phyloP scores from a whole-genome alignment of 805 yeast genomes.

The Candida silvatica region DNA sequence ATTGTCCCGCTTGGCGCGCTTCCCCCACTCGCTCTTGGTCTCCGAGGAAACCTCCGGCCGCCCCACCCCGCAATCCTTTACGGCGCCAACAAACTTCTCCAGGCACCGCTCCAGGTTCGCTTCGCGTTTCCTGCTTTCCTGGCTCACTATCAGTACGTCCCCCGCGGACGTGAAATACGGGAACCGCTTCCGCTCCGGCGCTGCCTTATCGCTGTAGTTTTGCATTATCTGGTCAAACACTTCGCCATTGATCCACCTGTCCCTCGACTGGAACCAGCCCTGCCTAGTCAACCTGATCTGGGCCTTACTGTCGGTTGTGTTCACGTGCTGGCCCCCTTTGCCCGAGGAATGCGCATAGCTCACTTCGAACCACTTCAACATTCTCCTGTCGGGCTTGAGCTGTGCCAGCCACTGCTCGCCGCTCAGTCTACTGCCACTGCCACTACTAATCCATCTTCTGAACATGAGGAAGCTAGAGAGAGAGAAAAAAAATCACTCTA shows the following conservation, averaged over 20 bases:
- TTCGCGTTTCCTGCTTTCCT: constrained; percentile 31
- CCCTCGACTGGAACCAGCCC: constrained; percentile 31
- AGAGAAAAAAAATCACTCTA: too few relatives aligned
- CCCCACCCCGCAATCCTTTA: constrained; percentile 29
- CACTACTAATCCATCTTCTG: too few relatives aligned
- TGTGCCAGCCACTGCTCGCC: too few relatives aligned
- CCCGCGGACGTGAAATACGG: constrained; percentile 21
- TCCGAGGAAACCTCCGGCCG: constrained; percentile 31
- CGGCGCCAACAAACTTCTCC: constrained; percentile 32
- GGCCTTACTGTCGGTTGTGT: constrained; percentile 45
- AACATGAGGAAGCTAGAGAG: too few relatives aligned
- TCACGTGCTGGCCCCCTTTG: constrained; percentile 57
- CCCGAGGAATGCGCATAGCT: constrained; percentile 45
- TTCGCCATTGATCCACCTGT: constrained; percentile 33
- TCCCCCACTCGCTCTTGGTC: constrained; percentile 35
- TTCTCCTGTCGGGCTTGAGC: constrained; percentile 1
- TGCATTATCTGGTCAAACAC: constrained; percentile 25
- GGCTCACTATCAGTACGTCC: constrained; percentile 17
- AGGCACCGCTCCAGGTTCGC: constrained; percentile 38
- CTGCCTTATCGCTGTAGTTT: constrained; percentile 11
- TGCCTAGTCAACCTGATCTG: constrained; percentile 21
- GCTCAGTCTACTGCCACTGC: too few relatives aligned
- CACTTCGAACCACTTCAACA: constrained; percentile 24
- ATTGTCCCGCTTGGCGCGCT: constrained; percentile 16
- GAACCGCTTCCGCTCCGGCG: constrained; percentile 13